Base-by-base conservation (phyloP, 75 land plant genomes). In the Selaginella tamariscina region DNA sequence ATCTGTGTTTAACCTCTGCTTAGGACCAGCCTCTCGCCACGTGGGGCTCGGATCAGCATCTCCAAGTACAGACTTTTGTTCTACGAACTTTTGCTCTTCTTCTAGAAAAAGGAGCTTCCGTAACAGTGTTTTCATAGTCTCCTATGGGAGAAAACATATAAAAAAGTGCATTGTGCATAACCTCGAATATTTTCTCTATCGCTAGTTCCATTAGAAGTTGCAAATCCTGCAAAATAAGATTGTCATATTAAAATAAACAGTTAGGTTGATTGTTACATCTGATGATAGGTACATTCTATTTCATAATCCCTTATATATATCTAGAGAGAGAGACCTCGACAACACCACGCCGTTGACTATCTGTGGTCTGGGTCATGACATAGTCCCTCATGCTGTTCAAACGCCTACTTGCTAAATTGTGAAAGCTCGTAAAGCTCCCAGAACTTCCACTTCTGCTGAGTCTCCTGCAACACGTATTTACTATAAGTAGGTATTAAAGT, bases 141-240 rank as follows among this genome's bases (percentile, higher is more conserved):
- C 71, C n/a, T 1, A 71, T 68, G 65, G 99, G 99, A 26, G 97
- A 81, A 5, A 91, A 80, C 56, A 80, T 33, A 74, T 73, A 78
- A 64, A 87, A 81, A 33, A 90, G 78, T 5, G 76, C 74, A 56
- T 82, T 85, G 31, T 77, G 85, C 68, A 86, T 70, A 54, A 70
- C 31, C 56, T 95, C 99, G 81, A 95, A 95, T 32, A 80, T 59
- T 30, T 79, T 57, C 62, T 95, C 99, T 56, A 95, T 95, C 55
- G 77, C 77, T 39, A 95, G 85, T 75, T 95, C 97, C 78, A 80
- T 80, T 44, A 77, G 79, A 26, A 95, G 80, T 59, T 95, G 99
- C 60, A 91, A 77, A 71, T 95, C 99, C 99, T 95, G 28, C 22
- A 0, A 54, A 23, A 5, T 20, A 20, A 55, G 21, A 31, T 49